Conservation (phyloP, 192 early-diverging fungal species). For the Powellomyces hirtus region DNA sequence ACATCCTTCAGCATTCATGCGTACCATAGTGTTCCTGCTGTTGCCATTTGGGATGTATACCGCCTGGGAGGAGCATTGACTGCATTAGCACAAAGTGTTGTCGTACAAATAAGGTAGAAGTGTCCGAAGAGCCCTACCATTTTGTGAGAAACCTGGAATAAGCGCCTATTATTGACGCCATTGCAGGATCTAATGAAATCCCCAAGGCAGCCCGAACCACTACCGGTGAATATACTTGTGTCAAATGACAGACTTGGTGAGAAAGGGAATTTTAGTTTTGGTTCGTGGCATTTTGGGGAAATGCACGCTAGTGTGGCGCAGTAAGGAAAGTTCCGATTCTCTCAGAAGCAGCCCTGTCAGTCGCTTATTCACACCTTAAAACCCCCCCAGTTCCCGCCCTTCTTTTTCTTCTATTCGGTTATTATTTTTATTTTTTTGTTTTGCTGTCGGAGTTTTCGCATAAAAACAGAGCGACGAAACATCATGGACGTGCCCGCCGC, state of each 20-base stretch:
- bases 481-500: too few species aligned
- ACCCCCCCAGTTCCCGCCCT: background rate
- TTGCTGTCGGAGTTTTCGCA: too few species aligned
- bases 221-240: too few species aligned
- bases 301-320: background rate
- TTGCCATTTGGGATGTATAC: constrained; percentile 23
- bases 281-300: background rate
- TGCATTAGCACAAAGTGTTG: background rate
- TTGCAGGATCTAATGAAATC: background rate
- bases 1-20: background rate
- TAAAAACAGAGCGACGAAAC: too few species aligned
- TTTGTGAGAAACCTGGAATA: constrained; percentile 25
- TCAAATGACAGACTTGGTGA: background rate
- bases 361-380: too few species aligned
- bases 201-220: too few species aligned
- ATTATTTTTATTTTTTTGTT: background rate
- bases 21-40: constrained; percentile 28
- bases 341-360: background rate
- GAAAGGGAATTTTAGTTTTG: background rate
- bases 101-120: background rate
- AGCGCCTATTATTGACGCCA: constrained; percentile 9
- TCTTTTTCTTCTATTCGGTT: background rate
- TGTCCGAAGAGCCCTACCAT: constrained; percentile 1
- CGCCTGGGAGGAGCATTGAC: background rate
- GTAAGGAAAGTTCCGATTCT: background rate